Conservation (phyloP, 257 asterid species). For the Solanum dulcamara region DNA sequence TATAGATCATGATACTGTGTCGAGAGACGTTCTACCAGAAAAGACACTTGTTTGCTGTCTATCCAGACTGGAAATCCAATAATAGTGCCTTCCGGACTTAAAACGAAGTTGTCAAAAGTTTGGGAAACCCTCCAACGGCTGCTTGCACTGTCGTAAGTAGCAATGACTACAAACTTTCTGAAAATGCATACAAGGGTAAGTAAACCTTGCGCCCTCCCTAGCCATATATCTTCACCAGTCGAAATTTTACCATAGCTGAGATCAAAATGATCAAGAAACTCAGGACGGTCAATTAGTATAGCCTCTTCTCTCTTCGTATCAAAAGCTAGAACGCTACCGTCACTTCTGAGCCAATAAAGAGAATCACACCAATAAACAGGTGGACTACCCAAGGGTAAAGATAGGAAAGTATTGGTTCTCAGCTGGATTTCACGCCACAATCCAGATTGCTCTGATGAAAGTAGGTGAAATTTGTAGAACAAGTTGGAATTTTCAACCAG, state of each 20-base stretch:
- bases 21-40: background rate
- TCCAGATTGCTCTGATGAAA: background rate
- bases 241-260: background rate
- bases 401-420: background rate
- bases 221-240: background rate
- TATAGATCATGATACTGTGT: background rate
- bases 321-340: background rate
- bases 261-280: background rate
- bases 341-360: background rate
- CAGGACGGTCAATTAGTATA: background rate
- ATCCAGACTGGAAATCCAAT: background rate
- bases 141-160: background rate
- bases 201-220: background rate
- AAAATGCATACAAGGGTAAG: background rate
- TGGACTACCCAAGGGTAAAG: background rate
- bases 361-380: background rate
- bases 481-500: background rate
- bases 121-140: background rate
- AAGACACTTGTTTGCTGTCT: background rate
- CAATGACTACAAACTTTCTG: background rate
- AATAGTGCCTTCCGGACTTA: background rate
- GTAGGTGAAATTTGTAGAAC: background rate
- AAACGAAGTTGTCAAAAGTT: background rate
- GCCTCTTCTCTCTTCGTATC: background rate
- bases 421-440: background rate